Conservation (phyloP, 805 yeast genomes). For the Starmera caribaea region DNA sequence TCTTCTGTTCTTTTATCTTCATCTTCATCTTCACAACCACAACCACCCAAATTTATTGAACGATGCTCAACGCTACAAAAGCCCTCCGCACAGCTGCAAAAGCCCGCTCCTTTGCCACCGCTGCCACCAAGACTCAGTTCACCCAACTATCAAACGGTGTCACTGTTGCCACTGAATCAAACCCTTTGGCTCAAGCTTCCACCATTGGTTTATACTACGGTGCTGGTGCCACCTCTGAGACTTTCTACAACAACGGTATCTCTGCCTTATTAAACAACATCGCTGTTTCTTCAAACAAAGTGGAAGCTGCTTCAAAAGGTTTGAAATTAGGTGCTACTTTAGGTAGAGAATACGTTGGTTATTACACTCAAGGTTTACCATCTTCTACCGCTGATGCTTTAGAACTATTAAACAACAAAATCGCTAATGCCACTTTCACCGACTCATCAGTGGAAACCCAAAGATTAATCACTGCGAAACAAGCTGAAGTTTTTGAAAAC, state of each 20-base stretch:
- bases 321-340: slow-evolving; percentile 43
- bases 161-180: slow-evolving; percentile 59
- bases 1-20: too few relatives aligned
- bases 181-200: slow-evolving; percentile 43
- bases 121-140: slow-evolving; percentile 50
- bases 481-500: slow-evolving; percentile 47
- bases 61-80: slow-evolving; percentile 17
- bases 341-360: slow-evolving; percentile 57
- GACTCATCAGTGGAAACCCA: slow-evolving; percentile 38
- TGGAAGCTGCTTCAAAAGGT: slow-evolving; percentile 38
- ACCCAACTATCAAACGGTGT: slow-evolving; percentile 69
- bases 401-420: slow-evolving; percentile 35
- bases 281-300: slow-evolving; percentile 27
- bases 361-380: slow-evolving; percentile 43
- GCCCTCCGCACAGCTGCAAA: slow-evolving; percentile 8
- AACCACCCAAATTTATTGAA: slow-evolving; percentile 1
- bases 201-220: slow-evolving; percentile 64
- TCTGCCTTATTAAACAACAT: slow-evolving; percentile 52
- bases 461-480: slow-evolving; percentile 34
- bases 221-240: slow-evolving; percentile 76
- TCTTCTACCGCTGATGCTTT: slow-evolving; percentile 44
- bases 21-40: too few relatives aligned
- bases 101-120: slow-evolving; percentile 48
- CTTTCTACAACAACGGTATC: slow-evolving; percentile 75
- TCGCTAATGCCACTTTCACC: slow-evolving; percentile 26